Percentiles rank a stretch among this genome's conserved stretches.
phyloP scores from a whole-genome alignment of 345 rosid species.

The Corchorus capsularis region DNA sequence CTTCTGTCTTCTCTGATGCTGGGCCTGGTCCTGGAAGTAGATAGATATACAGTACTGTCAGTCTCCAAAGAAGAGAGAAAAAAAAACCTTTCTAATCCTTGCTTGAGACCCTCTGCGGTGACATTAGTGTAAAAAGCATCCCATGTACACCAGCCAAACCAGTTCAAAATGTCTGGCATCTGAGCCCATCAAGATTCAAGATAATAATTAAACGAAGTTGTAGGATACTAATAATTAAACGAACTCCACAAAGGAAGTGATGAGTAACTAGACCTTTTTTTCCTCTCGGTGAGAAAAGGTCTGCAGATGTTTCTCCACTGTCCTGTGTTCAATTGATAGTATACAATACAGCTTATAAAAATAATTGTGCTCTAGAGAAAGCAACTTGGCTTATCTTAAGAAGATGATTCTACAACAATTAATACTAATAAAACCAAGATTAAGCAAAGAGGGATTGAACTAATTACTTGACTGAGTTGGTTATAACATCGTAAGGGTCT shows the following conservation, averaged over 20 bases:
- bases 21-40: too few species aligned
- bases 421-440: background rate
- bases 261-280: conserved; percentile 42
- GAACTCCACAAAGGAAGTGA: background rate
- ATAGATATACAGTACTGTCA: too few species aligned
- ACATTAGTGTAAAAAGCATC: conserved; percentile 71
- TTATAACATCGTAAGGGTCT: conserved; percentile 56
- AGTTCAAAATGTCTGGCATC: conserved; percentile 67
- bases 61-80: conserved; percentile 8
- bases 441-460: background rate
- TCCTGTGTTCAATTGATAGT: conserved; percentile 31
- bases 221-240: background rate
- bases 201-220: background rate
- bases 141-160: conserved; percentile 86
- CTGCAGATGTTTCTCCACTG: conserved; percentile 56
- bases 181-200: conserved; percentile 23
- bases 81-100: conserved; percentile 54
- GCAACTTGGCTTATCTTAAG: background rate
- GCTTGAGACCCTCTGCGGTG: conserved; percentile 53
- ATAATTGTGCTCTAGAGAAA: background rate
- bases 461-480: conserved; percentile 51
- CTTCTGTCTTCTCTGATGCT: conserved; percentile 36
- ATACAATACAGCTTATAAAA: too few species aligned
- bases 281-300: conserved; percentile 64
- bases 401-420: background rate